phyloP scores from a whole-genome alignment of 805 yeast genomes.

The Saturnispora zaruensis region DNA sequence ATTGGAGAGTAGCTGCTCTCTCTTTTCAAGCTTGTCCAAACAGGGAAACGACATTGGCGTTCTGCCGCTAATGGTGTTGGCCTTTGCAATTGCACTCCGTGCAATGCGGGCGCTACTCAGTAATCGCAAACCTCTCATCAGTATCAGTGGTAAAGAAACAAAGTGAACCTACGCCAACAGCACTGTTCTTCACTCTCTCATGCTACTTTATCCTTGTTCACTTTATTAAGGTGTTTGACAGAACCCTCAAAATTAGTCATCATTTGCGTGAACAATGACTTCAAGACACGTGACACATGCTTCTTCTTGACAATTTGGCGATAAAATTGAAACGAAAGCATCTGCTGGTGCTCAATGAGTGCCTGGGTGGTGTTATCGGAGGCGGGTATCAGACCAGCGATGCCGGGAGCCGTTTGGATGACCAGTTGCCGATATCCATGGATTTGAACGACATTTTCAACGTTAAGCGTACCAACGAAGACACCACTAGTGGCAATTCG shows the following conservation, averaged over 20 bases:
- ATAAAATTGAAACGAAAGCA: neutral
- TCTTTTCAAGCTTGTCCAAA: constrained; percentile 63
- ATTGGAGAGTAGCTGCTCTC: constrained; percentile 33
- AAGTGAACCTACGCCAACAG: neutral
- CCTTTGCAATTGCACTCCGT: constrained; percentile 3
- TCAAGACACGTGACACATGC: neutral
- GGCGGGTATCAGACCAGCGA: neutral
- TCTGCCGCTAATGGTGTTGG: neutral
- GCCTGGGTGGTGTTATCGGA: neutral
- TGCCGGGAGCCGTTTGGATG: neutral
- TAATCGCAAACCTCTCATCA: neutral
- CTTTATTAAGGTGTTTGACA: neutral
- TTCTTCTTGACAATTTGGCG: neutral
- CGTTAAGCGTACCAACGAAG: neutral
- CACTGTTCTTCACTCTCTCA: neutral
- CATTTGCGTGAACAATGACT: neutral
- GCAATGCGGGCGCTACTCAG: neutral
- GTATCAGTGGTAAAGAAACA: neutral
- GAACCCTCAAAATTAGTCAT: neutral
- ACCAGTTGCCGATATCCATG: neutral
- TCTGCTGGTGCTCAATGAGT: neutral
- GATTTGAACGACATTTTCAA: neutral
- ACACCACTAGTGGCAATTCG: neutral
- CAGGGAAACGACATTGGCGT: constrained; percentile 75
- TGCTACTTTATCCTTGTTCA: neutral